Conservation (phyloP, 2,329 filamentous ascomycete genomes). For the Aureobasidium namibiae region DNA sequence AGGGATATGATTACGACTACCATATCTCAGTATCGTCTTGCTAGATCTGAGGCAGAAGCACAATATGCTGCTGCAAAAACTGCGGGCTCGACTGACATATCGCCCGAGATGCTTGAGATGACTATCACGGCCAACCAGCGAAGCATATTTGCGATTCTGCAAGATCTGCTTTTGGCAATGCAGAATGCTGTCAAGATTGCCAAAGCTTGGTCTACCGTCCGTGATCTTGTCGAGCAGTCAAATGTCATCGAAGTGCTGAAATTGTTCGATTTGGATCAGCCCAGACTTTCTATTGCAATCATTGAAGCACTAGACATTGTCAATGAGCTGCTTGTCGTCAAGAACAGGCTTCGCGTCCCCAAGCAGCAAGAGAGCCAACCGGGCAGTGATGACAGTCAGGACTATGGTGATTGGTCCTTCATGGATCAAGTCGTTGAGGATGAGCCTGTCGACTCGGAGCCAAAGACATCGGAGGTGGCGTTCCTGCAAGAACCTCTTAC, state of each 20-base stretch:
- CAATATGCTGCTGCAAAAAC: conserved; percentile 34
- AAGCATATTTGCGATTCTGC: conserved; percentile 47
- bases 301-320: conserved; percentile 43
- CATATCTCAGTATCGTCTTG: conserved; percentile 46
- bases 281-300: conserved; percentile 37
- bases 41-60: conserved; percentile 50
- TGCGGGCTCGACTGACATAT: conserved; percentile 31
- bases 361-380: conserved; percentile 24
- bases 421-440: conserved; percentile 35
- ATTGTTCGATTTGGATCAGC: conserved; percentile 40
- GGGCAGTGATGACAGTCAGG: conserved; percentile 53
- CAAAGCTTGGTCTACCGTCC: conserved; percentile 14
- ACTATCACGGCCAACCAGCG: conserved; percentile 50
- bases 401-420: conserved; percentile 52
- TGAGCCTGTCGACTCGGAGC: not conserved
- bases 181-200: conserved; percentile 39
- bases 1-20: conserved; percentile 45
- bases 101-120: conserved; percentile 40
- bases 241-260: conserved; percentile 37
- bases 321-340: conserved; percentile 28
- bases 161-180: conserved; percentile 44
- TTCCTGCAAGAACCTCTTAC: conserved; percentile 42
- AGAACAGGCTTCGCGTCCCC: conserved; percentile 7
- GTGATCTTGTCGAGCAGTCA: conserved; percentile 33
- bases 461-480: conserved; percentile 26